Evolutionary conservation across 257 asterid genomes (phyloP).

Genomic region (Euphrasia confusa): DNA sequence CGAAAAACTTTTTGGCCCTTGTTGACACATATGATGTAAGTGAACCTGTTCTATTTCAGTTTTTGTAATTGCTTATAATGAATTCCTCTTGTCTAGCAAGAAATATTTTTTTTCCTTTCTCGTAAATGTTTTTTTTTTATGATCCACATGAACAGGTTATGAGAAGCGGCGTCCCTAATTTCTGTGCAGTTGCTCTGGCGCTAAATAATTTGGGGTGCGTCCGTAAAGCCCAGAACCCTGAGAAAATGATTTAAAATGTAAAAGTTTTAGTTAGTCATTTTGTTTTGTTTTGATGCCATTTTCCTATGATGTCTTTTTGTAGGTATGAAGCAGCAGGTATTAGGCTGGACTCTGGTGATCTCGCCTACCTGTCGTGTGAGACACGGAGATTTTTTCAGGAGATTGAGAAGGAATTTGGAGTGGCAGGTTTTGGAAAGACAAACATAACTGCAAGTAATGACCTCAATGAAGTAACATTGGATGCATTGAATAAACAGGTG

Average conservation of each 20-base stretch:
- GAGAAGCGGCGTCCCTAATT: constrained; percentile 93
- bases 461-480: constrained; percentile 94
- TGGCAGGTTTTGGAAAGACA: constrained; percentile 62
- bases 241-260: not conserved
- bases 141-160: constrained; percentile 58
- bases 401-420: constrained; percentile 71
- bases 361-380: constrained; percentile 84
- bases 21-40: constrained; percentile 98
- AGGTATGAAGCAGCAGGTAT: constrained; percentile 88
- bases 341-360: constrained; percentile 98
- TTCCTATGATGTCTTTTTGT: constrained; percentile 26
- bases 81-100: constrained; percentile 12
- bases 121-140: constrained; percentile 19
- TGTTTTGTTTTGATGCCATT: constrained; percentile 18
- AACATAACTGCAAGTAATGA: constrained; percentile 92
- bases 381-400: constrained; percentile 61
- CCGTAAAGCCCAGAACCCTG: constrained; percentile 2
- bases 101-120: constrained; percentile 4
- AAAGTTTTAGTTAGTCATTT: constrained; percentile 1
- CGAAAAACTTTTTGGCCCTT: constrained; percentile 77
- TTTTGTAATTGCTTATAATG: constrained; percentile 15
- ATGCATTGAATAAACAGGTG: constrained; percentile 97
- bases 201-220: constrained; percentile 88
- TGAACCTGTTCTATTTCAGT: constrained; percentile 6
- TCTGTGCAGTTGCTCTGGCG: constrained; percentile 97